These are phyloP conservation scores for Schizothecium vesticola DNA, from an alignment of 495 filamentous ascomycete species.

Conservation along the genomic window DNA sequence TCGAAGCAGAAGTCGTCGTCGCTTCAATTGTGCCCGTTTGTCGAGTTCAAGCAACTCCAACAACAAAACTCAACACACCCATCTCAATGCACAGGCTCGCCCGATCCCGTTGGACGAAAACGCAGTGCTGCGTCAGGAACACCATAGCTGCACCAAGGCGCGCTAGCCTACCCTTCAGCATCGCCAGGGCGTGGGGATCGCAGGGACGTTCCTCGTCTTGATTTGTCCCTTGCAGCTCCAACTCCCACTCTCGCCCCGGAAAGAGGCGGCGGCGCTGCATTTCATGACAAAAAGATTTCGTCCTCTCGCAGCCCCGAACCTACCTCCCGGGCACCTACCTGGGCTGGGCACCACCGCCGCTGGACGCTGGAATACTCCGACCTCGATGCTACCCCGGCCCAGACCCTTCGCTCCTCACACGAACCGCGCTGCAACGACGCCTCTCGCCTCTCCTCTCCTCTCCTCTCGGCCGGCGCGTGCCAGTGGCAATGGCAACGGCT, in stretches of 20 bases:
- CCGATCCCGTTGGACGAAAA: neutral
- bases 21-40: neutral
- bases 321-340: too few relatives aligned
- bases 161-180: constrained; percentile 16
- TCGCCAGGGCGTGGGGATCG: constrained; percentile 27
- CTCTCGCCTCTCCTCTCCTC: neutral
- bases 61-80: neutral
- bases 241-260: constrained; percentile 30
- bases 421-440: neutral
- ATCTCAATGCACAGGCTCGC: neutral
- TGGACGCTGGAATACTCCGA: neutral
- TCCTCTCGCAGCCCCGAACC: neutral
- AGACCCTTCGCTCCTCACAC: neutral
- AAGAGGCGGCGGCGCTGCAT: constrained; percentile 23
- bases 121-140: constrained; percentile 18
- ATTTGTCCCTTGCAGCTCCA: constrained; percentile 33
- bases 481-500: neutral
- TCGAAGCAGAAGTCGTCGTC: neutral
- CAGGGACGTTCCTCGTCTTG: constrained; percentile 19
- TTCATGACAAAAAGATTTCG: constrained; percentile 35
- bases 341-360: neutral
- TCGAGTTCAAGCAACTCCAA: neutral
- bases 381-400: neutral
- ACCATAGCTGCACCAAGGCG: constrained; percentile 16
- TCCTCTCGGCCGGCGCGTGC: neutral